Base-by-base conservation (phyloP, 495 filamentous ascomycete genomes). In the Lentithecium fluviatile region DNA sequence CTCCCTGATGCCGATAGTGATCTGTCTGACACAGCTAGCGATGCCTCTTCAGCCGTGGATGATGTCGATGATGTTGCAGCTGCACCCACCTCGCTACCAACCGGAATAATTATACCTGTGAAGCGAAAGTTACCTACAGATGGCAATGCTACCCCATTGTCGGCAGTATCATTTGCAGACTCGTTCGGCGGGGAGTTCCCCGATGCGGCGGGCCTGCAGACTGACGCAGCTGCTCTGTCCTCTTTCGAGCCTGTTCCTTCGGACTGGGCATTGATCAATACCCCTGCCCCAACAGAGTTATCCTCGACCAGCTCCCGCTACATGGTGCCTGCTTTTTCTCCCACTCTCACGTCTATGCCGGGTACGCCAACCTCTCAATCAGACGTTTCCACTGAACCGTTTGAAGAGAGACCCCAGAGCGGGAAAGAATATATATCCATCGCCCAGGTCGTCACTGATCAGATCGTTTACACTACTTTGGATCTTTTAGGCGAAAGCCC, bases 391-490 rank as follows among this genome's bases (percentile, higher is more conserved):
- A 19, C 48, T 1, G 59, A 62, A 10, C 24, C 32, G 11, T 21
- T 38, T 4, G 60, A 64, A 13, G 65, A 68, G 29, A 68, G 57
- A 38, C 43, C 52, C 0, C 48, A 69, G 20, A 65, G 51, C 29
- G 55, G 24, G n/a, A 68, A 62, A 25, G 81, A 84, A 42, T 75
- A 77, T 43, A 81, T 87, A 48, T 78, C 78, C 17, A 73, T 82
- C 26, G 84, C 82, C 6, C 84, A 87, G 64, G 79, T 85, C 25
- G 70, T 87, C n/a, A 82, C 82, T 1, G 82, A 83, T 56, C 84
- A 87, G 60, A 76, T 81, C 26, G 76, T 79, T 6, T 77, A 72
- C 19, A 53, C 64, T 3, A 61, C 61, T 19, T 40, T 65, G 17
- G 65, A 68, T 26, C 38, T 68, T 13, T 47, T 68, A 5, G 34